Evolutionary conservation across 2,329 filamentous ascomycete species (phyloP), one percentile per base, ranked within the genome.

Genomic region (Neobulgaria alba): DNA sequence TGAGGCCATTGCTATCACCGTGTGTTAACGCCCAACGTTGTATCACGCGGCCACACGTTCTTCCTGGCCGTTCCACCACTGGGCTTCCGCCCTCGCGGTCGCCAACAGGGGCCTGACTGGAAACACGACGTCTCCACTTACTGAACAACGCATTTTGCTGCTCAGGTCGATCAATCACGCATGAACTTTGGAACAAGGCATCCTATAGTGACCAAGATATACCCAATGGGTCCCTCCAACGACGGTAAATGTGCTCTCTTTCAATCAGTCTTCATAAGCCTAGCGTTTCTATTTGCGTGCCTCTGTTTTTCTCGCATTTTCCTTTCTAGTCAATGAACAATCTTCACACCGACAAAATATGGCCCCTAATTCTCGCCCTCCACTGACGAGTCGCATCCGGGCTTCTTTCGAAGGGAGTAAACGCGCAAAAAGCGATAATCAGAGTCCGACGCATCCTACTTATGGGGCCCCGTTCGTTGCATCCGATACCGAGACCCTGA

Each of bases 351-450:
- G 40, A 29, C 15, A 26, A 36, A 42, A 29, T 16, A 51, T 43
- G 39, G 47, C 49, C 46, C 38, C 52, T 30, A 51, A 50, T 38
- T 54, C 57, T 29, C 51, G 57, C 26, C 56, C 57, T 10, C 57
- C 57, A 29, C 49, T 59, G 35, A 50, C 57, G 23, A 50, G 47
- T 35, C 49, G 56, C 18, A 55, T 57, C 20, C 48, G 56, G 26
- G 51, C 54, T 21, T 54, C 52, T 9, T 56, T 58, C 30, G 57
- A 59, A 36, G 48, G 37, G 16, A 17, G 51, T 29, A 53, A 53
- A 42, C 42, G 49, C 15, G 45, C 34, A 39, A 53, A 53, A 37
- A 48, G 47, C 14, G 46, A 47, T 10, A 12, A 41, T 10, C 17
- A 19, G 29, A 43, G 29, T 30, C 45, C 47, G n/a, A 50, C 36